phyloP scores from a whole-genome alignment of 2,329 filamentous ascomycete species.

The Ophiocordyceps polyrhachis-furcata region DNA sequence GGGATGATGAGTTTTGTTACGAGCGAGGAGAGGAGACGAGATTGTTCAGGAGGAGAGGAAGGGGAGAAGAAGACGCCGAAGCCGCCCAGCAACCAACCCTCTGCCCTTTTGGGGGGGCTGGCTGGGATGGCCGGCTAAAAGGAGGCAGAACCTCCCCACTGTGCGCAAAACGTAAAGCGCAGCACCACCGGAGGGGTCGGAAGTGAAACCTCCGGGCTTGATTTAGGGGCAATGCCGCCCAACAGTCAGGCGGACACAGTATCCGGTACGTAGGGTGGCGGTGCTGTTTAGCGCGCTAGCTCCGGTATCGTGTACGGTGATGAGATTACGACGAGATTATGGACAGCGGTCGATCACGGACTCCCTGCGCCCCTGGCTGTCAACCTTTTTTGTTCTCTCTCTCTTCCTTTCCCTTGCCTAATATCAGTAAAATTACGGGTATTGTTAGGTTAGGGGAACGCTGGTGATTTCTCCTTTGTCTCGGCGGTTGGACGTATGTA shows the following conservation, averaged over 20 bases:
- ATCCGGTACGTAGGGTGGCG: background rate
- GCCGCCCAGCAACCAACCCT: slow-evolving; percentile 1
- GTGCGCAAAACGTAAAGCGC: slow-evolving; percentile 6
- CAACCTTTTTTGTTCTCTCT: background rate
- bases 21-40: background rate
- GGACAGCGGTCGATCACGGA: background rate
- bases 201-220: slow-evolving; percentile 4
- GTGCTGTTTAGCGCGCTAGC: background rate
- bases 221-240: background rate
- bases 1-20: background rate
- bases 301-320: background rate
- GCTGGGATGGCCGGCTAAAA: slow-evolving; percentile 10
- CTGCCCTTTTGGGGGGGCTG: slow-evolving; percentile 4
- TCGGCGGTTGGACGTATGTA: no score
- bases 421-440: background rate
- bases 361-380: background rate
- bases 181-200: slow-evolving; percentile 7
- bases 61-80: background rate
- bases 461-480: no score
- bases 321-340: background rate
- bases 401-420: background rate
- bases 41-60: background rate
- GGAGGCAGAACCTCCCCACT: background rate
- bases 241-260: background rate
- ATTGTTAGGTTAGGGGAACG: no score